Evolutionary conservation across 2,329 filamentous ascomycete genomes (phyloP).

Genomic region (Fusarium camptoceras): DNA sequence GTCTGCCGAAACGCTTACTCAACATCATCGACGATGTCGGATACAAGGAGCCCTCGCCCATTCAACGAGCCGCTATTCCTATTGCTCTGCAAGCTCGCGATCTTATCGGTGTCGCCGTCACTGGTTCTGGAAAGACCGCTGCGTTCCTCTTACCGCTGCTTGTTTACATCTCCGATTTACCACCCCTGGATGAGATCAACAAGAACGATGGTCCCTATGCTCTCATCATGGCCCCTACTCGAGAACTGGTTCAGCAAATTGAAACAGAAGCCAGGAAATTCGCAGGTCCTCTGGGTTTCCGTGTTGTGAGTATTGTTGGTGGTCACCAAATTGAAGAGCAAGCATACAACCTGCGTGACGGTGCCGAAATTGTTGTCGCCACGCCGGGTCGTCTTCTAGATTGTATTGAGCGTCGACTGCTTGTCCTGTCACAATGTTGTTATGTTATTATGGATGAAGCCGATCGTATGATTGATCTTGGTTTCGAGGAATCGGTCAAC

Average conservation of each 20-base stretch:
- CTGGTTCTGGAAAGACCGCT: conserved; percentile 97
- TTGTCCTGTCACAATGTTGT: conserved; percentile 95
- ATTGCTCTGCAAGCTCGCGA: conserved; percentile 93
- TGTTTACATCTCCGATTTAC: conserved; percentile 93
- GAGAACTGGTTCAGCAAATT: conserved; percentile 97
- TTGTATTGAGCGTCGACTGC: conserved; percentile 91
- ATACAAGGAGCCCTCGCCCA: conserved; percentile 90
- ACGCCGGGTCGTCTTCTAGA: conserved; percentile 97
- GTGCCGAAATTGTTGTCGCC: conserved; percentile 98
- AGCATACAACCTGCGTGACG: conserved; percentile 87
- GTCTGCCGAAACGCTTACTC: conserved; percentile 79
- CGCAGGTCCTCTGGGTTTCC: conserved; percentile 89
- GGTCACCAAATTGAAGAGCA: conserved; percentile 96
- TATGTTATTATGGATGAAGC: conserved; percentile 99
- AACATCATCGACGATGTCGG: conserved; percentile 86
- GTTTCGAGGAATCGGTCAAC: conserved; percentile 97
- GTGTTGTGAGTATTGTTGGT: conserved; percentile 96
- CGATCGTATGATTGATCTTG: conserved; percentile 98
- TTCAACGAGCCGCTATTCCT: conserved; percentile 94
- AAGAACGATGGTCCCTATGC: conserved; percentile 97
- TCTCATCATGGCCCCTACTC: conserved; percentile 95
- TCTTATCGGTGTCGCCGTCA: conserved; percentile 97
- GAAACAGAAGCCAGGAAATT: conserved; percentile 95
- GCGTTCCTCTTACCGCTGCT: conserved; percentile 92
- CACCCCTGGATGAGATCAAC: conserved; percentile 83